Evolutionary conservation across 1,284 basidiomycete genomes (phyloP).

Genomic region (Tremellales sp.): DNA sequence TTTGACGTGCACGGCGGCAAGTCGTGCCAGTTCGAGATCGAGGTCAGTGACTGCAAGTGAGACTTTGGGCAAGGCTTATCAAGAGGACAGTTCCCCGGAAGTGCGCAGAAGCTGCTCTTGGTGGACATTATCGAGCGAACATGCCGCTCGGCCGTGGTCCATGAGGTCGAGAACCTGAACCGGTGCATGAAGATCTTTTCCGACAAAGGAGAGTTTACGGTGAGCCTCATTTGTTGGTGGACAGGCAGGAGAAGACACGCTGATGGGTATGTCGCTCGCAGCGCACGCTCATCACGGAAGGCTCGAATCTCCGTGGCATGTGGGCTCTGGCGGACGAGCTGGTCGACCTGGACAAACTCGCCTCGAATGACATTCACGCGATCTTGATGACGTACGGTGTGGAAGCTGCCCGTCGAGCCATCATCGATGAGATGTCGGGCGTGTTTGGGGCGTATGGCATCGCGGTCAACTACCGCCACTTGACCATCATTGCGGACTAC

Average conservation of each 20-base stretch:
- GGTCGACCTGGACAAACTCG: conserved; percentile 77
- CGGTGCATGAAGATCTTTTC: conserved; percentile 54
- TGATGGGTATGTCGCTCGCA: conserved; percentile 12
- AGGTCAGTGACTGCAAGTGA: conserved; percentile 62
- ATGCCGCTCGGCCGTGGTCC: conserved; percentile 76
- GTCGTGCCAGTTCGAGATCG: conserved; percentile 71
- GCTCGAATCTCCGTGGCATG: conserved; percentile 86
- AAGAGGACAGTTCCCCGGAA: conserved; percentile 49
- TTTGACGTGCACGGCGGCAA: conserved; percentile 62
- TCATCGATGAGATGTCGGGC: conserved; percentile 75
- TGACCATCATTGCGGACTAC: conserved; percentile 97
- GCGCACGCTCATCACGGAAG: conserved; percentile 57
- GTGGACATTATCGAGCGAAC: conserved; percentile 85
- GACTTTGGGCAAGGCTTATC: not conserved
- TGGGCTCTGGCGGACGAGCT: conserved; percentile 81
- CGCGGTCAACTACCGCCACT: conserved; percentile 88
- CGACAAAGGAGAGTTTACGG: conserved; percentile 47
- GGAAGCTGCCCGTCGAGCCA: conserved; percentile 92
- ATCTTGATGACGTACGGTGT: conserved; percentile 92
- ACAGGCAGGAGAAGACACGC: not conserved
- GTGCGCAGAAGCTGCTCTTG: conserved; percentile 79
- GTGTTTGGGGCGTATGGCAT: conserved; percentile 99
- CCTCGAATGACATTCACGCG: conserved; percentile 94
- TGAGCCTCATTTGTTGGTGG: conserved; percentile 21
- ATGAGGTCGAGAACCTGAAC: conserved; percentile 80